Conservation (phyloP, 768 basidiomycete genomes). For the Boletus subparvulus region DNA sequence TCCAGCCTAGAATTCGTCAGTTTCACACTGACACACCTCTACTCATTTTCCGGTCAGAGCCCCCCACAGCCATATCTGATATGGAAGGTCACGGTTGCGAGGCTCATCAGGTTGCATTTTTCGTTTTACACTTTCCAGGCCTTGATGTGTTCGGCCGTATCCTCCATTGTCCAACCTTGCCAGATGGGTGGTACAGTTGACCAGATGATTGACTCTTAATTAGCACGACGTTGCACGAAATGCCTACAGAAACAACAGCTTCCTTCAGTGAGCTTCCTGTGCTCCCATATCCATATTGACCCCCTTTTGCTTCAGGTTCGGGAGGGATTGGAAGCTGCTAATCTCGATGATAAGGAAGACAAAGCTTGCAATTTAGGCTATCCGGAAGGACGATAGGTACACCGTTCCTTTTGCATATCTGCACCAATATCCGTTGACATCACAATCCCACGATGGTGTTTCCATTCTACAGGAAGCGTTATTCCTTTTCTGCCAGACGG, state of each 20-base stretch:
- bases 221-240: background rate
- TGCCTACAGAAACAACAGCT: background rate
- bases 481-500: slow-evolving; percentile 1
- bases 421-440: too few relatives aligned
- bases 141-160: background rate
- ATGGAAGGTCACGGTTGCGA: background rate
- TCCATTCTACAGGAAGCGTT: slow-evolving; percentile 10
- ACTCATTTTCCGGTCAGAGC: too few relatives aligned
- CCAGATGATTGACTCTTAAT: too few relatives aligned
- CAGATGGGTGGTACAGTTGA: background rate
- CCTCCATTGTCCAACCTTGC: background rate
- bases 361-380: background rate
- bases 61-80: too few relatives aligned
- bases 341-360: background rate
- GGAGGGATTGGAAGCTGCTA: background rate
- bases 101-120: background rate
- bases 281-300: background rate
- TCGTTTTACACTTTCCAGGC: background rate
- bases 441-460: background rate
- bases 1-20: too few relatives aligned
- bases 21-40: background rate
- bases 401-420: background rate
- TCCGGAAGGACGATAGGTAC: background rate
- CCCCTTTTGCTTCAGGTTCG: background rate
- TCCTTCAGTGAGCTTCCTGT: background rate